Evolutionary conservation across 2,329 filamentous ascomycete genomes (phyloP).

Genomic region (Curvularia eragrostidis): DNA sequence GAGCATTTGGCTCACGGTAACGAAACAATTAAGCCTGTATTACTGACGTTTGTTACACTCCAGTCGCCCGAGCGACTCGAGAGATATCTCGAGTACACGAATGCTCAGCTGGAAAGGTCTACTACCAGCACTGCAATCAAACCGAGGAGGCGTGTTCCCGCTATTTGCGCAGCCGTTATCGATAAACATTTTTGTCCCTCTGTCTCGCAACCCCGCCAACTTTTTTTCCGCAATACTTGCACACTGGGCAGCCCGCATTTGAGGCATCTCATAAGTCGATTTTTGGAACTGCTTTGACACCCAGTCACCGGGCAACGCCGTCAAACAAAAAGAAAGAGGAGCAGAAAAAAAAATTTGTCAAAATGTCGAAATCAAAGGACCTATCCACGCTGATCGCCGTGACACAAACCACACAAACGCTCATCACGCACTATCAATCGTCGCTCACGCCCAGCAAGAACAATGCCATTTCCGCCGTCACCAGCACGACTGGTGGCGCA

Average conservation of each 20-base stretch:
- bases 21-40: not conserved
- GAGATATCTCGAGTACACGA: not conserved
- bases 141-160: not conserved
- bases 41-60: not conserved
- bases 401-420: conserved; percentile 45
- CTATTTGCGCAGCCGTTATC: not conserved
- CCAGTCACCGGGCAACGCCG: not conserved
- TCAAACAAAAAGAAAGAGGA: not conserved
- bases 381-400: conserved; percentile 42
- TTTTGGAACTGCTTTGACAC: not conserved
- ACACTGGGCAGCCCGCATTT: not conserved
- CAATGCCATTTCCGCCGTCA: not conserved
- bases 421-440: conserved; percentile 46
- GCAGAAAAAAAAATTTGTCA: not conserved
- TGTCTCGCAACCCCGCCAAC: conserved; percentile 1
- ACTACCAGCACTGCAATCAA: not conserved
- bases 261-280: not conserved
- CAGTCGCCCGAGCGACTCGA: not conserved
- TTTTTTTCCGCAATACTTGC: not conserved
- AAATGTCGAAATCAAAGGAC: conserved; percentile 37
- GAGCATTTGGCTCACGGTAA: too few relatives aligned
- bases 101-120: not conserved
- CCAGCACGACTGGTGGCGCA: conserved; percentile 1
- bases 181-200: conserved; percentile 2
- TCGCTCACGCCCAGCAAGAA: conserved; percentile 37